Percentiles rank a stretch among this genome's conserved stretches.
Conservation (phyloP, 2,329 filamentous ascomycete species). For the Pseudocercospora macadamiae region DNA sequence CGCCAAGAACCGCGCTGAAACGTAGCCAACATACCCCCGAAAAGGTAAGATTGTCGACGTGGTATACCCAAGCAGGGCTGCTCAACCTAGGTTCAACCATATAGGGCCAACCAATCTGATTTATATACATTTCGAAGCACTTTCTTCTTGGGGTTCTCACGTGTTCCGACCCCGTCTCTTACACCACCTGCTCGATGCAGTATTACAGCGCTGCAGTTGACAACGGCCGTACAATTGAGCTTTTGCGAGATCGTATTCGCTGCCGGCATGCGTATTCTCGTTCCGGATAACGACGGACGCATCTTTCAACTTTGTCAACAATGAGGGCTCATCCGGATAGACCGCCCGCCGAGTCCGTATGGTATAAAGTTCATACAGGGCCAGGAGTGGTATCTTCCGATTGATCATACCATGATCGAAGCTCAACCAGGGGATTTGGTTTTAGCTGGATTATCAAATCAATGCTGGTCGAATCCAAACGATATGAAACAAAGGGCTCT, state of each 20-base stretch:
- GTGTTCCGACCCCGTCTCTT: no score
- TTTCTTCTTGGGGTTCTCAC: no score
- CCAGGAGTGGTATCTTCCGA: neutral
- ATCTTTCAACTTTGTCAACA: neutral
- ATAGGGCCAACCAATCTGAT: neutral
- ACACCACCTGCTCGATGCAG: neutral
- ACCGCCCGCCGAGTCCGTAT: neutral
- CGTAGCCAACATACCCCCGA: neutral
- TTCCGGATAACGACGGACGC: neutral
- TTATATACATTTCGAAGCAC: neutral
- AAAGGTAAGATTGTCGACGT: neutral
- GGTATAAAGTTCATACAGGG: neutral
- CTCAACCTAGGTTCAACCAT: neutral
- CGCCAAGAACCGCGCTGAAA: no score
- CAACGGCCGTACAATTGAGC: neutral
- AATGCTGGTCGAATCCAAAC: neutral
- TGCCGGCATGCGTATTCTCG: neutral
- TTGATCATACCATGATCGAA: neutral
- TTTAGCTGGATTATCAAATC: neutral
- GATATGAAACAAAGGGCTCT: neutral
- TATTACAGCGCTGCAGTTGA: neutral
- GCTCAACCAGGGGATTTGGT: neutral
- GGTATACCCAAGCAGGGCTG: conserved; percentile 2
- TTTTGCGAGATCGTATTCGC: neutral
- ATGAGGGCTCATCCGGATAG: neutral